Conservation (phyloP, 1,139 yeast genomes). For the Suhomyces wounanorum region DNA sequence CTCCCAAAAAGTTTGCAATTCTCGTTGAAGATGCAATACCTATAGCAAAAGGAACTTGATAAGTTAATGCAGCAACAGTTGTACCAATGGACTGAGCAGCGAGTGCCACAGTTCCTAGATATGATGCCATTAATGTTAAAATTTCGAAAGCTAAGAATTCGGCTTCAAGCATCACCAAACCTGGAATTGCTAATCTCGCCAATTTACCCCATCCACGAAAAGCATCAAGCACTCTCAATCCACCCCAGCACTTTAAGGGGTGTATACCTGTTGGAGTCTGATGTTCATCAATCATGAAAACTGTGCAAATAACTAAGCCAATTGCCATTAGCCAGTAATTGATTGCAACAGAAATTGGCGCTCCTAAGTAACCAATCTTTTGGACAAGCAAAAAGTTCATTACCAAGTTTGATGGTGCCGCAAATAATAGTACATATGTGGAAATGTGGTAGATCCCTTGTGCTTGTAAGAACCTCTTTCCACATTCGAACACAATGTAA, state of each 20-base stretch:
- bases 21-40: constrained; percentile 63
- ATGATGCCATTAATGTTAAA: constrained; percentile 63
- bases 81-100: constrained; percentile 63
- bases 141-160: constrained; percentile 76
- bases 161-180: constrained; percentile 71
- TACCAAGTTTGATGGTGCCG: constrained; percentile 55
- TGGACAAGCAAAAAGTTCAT: constrained; percentile 51
- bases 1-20: constrained; percentile 60
- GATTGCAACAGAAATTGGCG: constrained; percentile 59
- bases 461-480: constrained; percentile 54
- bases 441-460: constrained; percentile 57
- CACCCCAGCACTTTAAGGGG: constrained; percentile 43
- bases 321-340: constrained; percentile 59
- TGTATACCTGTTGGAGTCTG: constrained; percentile 43
- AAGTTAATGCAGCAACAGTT: constrained; percentile 54
- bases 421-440: constrained; percentile 50
- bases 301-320: constrained; percentile 45
- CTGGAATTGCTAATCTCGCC: constrained; percentile 61
- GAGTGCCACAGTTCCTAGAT: constrained; percentile 53
- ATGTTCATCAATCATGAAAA: constrained; percentile 38
- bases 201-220: constrained; percentile 51
- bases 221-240: constrained; percentile 26
- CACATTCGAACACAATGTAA: constrained; percentile 54
- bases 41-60: constrained; percentile 59
- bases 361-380: constrained; percentile 51